These are phyloP conservation scores for Cyclostephanos tholiformis DNA, from an alignment of 108 stramenopile genomes.

Conservation along the genomic window DNA sequence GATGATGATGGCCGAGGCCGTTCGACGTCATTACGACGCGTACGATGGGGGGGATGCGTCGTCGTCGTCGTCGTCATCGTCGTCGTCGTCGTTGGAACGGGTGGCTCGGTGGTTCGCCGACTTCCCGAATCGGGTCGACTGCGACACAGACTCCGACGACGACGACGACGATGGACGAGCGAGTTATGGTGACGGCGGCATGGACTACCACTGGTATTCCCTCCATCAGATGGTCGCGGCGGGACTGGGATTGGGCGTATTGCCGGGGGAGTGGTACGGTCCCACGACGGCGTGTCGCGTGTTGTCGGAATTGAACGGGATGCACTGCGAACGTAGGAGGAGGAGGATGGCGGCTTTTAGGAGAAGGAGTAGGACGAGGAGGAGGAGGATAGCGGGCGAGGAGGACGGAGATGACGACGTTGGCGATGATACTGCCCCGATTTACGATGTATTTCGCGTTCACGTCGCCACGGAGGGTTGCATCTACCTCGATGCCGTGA, in stretches of 20 bases:
- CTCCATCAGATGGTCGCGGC: conserved; percentile 88
- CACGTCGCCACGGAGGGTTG: conserved; percentile 84
- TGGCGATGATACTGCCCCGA: background rate
- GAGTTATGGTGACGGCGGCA: conserved; percentile 11
- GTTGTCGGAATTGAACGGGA: conserved; percentile 69
- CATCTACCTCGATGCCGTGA: conserved; percentile 76
- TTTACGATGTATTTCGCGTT: conserved; percentile 57
- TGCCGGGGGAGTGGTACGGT: conserved; percentile 93
- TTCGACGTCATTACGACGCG: conserved; percentile 73
- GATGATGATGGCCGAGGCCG: conserved; percentile 91
- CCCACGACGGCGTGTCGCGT: conserved; percentile 86
- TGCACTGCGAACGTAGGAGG: conserved; percentile 48
- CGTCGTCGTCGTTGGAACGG: conserved; percentile 20
- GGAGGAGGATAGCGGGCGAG: background rate
- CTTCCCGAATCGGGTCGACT: conserved; percentile 53
- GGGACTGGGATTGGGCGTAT: conserved; percentile 67
- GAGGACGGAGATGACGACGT: background rate
- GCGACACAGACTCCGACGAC: background rate
- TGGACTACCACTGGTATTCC: conserved; percentile 60
- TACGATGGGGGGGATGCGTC: background rate
- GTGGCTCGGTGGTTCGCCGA: conserved; percentile 83
- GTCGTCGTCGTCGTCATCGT: background rate
- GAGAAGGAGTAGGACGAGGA: conserved; percentile 22
- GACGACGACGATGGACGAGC: background rate
- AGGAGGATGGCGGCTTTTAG: conserved; percentile 5